These are phyloP conservation scores for Wickerhamomyces alni DNA, from an alignment of 805 yeast species.

Conservation along the genomic window DNA sequence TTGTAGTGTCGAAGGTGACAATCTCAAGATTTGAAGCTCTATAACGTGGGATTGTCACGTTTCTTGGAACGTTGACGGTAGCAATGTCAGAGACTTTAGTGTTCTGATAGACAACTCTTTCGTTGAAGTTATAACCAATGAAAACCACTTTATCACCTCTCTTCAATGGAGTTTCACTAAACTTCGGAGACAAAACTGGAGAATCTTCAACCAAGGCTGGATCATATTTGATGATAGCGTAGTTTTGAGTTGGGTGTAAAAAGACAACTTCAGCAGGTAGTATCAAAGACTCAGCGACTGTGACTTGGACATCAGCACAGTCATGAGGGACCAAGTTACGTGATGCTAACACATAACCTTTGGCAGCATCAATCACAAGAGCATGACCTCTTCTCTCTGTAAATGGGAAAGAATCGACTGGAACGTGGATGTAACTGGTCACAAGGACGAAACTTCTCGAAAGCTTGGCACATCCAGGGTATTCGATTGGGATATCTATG, in stretches of 20 bases:
- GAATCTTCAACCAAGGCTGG: constrained; percentile 61
- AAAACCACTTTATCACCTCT: constrained; percentile 77
- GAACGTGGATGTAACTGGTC: constrained; percentile 55
- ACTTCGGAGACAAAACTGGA: constrained; percentile 61
- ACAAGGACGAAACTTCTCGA: constrained; percentile 70
- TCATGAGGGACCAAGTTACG: constrained; percentile 81
- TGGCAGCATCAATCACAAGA: constrained; percentile 70
- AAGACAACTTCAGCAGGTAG: constrained; percentile 78
- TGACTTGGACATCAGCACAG: constrained; percentile 58
- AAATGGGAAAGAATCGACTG: constrained; percentile 70
- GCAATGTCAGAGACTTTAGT: constrained; percentile 75
- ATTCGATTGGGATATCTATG: constrained; percentile 60
- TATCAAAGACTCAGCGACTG: constrained; percentile 80
- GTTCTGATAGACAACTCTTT: constrained; percentile 65
- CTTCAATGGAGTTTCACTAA: constrained; percentile 48
- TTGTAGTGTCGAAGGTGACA: constrained; percentile 63
- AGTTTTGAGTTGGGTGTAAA: constrained; percentile 82
- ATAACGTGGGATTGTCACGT: constrained; percentile 67
- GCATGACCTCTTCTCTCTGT: constrained; percentile 65
- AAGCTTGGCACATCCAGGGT: constrained; percentile 44
- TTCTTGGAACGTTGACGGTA: constrained; percentile 66
- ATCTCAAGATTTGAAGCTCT: constrained; percentile 82
- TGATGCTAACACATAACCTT: constrained; percentile 76
- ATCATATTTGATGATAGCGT: constrained; percentile 79
- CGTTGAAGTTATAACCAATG: constrained; percentile 70